Conservation (phyloP, 108 stramenopile species). For the Cyclotella cryptica region DNA sequence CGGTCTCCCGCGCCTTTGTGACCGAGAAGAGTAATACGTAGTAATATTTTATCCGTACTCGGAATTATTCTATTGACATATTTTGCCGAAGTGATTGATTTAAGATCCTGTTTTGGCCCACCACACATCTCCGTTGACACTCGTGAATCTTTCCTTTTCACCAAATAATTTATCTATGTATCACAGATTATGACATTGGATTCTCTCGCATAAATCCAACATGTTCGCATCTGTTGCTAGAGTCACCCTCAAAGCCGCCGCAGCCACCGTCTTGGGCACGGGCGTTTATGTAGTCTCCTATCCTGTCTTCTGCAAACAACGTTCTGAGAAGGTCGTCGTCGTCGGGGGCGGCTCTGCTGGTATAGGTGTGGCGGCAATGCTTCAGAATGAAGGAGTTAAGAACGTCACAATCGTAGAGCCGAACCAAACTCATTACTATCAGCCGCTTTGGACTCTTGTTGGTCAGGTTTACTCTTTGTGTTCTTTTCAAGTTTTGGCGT, state of each 20-base stretch:
- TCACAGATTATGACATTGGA: too few relatives aligned
- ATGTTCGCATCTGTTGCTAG: slow-evolving; percentile 13
- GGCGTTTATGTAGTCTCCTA: slow-evolving; percentile 23
- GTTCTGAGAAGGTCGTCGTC: slow-evolving; percentile 28
- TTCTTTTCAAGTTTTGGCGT: too few relatives aligned
- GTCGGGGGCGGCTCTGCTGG: slow-evolving; percentile 61
- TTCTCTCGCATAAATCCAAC: background rate
- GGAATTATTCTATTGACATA: too few relatives aligned
- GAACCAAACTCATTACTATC: slow-evolving; percentile 47
- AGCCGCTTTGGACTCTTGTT: slow-evolving; percentile 58
- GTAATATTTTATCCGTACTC: too few relatives aligned
- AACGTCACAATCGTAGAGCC: slow-evolving; percentile 56
- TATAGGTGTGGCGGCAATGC: slow-evolving; percentile 51
- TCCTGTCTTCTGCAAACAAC: slow-evolving; percentile 14
- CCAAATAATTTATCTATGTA: too few relatives aligned
- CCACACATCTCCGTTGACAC: too few relatives aligned
- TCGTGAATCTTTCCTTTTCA: too few relatives aligned
- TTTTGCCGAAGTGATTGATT: too few relatives aligned
- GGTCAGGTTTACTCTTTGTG: background rate
- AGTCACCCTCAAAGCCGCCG: slow-evolving; percentile 18
- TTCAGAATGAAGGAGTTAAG: slow-evolving; percentile 43
- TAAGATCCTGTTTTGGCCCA: too few relatives aligned
- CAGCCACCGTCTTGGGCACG: slow-evolving; percentile 5
- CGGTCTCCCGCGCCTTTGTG: too few relatives aligned
- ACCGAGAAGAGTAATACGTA: too few relatives aligned